phyloP scores from a whole-genome alignment of 352 stramenopile species.

The Phytopythium oedochilum region DNA sequence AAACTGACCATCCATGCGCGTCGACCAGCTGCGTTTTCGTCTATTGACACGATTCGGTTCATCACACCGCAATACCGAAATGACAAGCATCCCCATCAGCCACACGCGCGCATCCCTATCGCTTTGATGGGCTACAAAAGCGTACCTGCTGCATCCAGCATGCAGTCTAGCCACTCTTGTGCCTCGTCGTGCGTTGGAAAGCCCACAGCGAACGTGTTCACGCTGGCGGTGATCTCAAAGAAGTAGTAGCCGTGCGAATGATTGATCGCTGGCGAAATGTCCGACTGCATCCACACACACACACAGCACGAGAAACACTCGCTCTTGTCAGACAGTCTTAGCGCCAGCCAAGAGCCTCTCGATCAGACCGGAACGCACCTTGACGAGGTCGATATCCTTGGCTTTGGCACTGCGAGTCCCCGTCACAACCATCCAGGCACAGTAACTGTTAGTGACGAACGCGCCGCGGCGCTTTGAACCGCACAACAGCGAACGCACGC shows the following conservation, averaged over 20 bases:
- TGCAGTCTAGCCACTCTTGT: constrained; percentile 48
- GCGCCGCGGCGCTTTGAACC: not conserved
- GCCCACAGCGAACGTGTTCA: constrained; percentile 38
- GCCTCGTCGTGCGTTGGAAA: constrained; percentile 44
- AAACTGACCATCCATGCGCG: constrained; percentile 65
- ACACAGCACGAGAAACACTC: too few relatives aligned
- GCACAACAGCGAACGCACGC: constrained; percentile 11
- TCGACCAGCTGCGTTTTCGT: constrained; percentile 68
- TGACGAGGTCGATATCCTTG: constrained; percentile 73
- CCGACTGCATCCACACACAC: constrained; percentile 12
- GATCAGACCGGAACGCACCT: constrained; percentile 23
- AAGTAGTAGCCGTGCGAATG: constrained; percentile 50
- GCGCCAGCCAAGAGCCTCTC: not conserved
- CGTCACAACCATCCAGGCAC: not conserved
- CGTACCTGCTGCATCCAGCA: constrained; percentile 55
- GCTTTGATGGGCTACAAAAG: not conserved
- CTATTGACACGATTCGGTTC: constrained; percentile 8
- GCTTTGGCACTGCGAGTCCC: constrained; percentile 24
- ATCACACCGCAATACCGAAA: not conserved
- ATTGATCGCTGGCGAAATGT: constrained; percentile 36
- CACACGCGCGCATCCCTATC: too few relatives aligned
- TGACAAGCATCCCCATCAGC: not conserved
- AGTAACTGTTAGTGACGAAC: not conserved
- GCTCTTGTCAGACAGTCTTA: not conserved
- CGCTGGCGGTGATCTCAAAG: constrained; percentile 47